A percentile compares a stretch with the other conserved stretches of the same genome.
Evolutionary conservation across 805 yeast species (phyloP).

Genomic region (Metschnikowia orientalis): DNA sequence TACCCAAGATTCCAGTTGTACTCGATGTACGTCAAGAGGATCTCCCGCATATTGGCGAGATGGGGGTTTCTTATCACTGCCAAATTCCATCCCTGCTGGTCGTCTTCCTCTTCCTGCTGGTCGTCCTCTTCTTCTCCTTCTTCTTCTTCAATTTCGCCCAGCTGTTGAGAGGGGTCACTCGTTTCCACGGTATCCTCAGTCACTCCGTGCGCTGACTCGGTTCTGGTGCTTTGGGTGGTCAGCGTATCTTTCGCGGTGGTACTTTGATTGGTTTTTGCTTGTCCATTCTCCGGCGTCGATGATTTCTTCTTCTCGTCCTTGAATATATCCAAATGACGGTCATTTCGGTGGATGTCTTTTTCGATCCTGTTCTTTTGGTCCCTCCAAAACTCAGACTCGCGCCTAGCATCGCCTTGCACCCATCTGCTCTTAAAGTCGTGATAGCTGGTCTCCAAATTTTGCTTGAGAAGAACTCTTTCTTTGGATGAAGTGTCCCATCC

Average conservation of each 20-base stretch:
- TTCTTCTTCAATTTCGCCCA: not conserved
- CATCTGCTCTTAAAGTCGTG: slow-evolving; percentile 66
- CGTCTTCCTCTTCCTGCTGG: slow-evolving; percentile 15
- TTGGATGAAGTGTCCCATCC: slow-evolving; percentile 81
- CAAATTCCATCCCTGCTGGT: slow-evolving; percentile 51
- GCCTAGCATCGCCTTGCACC: slow-evolving; percentile 50
- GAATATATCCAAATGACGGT: slow-evolving; percentile 69
- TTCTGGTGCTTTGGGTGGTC: too few relatives aligned
- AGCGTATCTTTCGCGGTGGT: too few relatives aligned
- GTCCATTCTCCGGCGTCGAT: too few relatives aligned
- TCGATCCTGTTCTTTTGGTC: slow-evolving; percentile 89
- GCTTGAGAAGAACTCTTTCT: slow-evolving; percentile 58
- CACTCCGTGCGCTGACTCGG: too few relatives aligned
- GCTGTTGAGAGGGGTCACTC: too few relatives aligned
- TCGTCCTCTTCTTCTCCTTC: slow-evolving; percentile 9
- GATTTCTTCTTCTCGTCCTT: slow-evolving; percentile 38
- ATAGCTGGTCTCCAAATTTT: slow-evolving; percentile 57
- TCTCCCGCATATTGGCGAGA: slow-evolving; percentile 64
- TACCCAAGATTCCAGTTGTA: slow-evolving; percentile 82
- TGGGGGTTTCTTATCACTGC: slow-evolving; percentile 72
- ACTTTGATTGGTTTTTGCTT: too few relatives aligned
- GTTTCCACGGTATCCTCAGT: too few relatives aligned
- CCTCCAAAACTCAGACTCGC: slow-evolving; percentile 64
- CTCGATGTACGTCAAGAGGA: slow-evolving; percentile 82
- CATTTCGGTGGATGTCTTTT: slow-evolving; percentile 91